Conservation (phyloP, 2,329 filamentous ascomycete genomes). For the Xenoacremonium recifei region DNA sequence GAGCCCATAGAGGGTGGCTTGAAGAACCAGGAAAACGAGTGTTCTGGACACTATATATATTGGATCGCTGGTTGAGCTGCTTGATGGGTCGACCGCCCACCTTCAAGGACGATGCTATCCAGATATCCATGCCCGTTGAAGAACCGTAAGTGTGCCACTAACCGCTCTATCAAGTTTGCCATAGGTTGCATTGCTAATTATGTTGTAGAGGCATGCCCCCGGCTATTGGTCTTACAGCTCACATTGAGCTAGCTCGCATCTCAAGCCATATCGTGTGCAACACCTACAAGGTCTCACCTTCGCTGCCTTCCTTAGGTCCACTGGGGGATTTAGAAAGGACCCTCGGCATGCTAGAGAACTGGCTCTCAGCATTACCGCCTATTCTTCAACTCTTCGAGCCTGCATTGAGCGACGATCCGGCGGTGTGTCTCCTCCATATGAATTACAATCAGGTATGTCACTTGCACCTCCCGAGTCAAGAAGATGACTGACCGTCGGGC, state of each 20-base stretch:
- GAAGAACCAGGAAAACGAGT: slow-evolving; percentile 45
- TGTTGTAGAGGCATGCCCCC: slow-evolving; percentile 42
- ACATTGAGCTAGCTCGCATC: slow-evolving; percentile 47
- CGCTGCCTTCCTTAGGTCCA: slow-evolving; percentile 22
- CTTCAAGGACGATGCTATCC: slow-evolving; percentile 47
- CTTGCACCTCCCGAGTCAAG: not conserved
- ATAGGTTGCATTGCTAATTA: not conserved
- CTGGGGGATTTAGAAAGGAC: slow-evolving; percentile 37
- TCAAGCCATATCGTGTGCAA: slow-evolving; percentile 48
- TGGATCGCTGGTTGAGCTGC: slow-evolving; percentile 49
- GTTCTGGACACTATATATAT: slow-evolving; percentile 53
- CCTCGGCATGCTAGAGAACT: slow-evolving; percentile 40
- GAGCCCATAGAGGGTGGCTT: slow-evolving; percentile 43
- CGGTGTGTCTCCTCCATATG: slow-evolving; percentile 48
- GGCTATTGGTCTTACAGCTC: slow-evolving; percentile 42
- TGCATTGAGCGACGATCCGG: slow-evolving; percentile 38
- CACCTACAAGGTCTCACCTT: slow-evolving; percentile 41
- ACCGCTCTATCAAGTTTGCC: not conserved
- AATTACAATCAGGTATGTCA: slow-evolving; percentile 39
- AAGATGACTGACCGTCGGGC: not conserved
- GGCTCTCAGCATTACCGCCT: slow-evolving; percentile 37
- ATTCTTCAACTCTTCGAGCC: slow-evolving; percentile 36
- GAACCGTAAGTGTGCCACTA: slow-evolving; percentile 34
- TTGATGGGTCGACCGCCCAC: slow-evolving; percentile 48
- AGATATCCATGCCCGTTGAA: slow-evolving; percentile 39